These are phyloP conservation scores for Apophysomyces elegans DNA, from an alignment of 371 early-diverging fungal genomes.

Conservation along the genomic window DNA sequence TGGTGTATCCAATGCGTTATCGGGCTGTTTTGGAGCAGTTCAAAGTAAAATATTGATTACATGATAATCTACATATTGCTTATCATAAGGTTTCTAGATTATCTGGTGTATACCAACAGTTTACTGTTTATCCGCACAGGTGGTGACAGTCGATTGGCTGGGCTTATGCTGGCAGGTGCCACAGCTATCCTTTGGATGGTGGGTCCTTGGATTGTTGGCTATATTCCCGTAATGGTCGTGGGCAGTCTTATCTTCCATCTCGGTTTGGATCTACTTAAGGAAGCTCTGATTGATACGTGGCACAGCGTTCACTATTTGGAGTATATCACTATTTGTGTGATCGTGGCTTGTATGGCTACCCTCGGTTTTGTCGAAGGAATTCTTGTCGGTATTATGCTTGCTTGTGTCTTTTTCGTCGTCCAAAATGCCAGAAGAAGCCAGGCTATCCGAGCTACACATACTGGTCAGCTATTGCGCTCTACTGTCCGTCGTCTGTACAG, in stretches of 20 bases:
- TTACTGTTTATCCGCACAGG: constrained; percentile 91
- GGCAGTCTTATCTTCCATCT: constrained; percentile 94
- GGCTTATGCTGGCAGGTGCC: constrained; percentile 79
- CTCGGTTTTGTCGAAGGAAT: constrained; percentile 96
- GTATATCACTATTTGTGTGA: constrained; percentile 86
- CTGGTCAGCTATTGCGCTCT: constrained; percentile 81
- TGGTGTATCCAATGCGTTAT: constrained; percentile 85
- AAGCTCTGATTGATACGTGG: constrained; percentile 87
- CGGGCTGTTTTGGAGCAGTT: constrained; percentile 79
- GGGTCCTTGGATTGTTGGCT: constrained; percentile 87
- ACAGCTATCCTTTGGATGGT: constrained; percentile 81
- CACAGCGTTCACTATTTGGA: constrained; percentile 84
- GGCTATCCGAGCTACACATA: constrained; percentile 80
- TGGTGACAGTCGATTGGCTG: constrained; percentile 87
- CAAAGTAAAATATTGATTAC: constrained; percentile 64
- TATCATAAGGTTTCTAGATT: constrained; percentile 49
- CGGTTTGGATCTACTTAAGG: constrained; percentile 90
- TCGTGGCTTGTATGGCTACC: constrained; percentile 83
- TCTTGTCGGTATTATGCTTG: constrained; percentile 88
- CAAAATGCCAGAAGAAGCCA: constrained; percentile 76
- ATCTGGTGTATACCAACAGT: constrained; percentile 90
- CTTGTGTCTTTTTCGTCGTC: constrained; percentile 93
- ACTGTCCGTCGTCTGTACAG: constrained; percentile 89
- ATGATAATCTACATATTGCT: background rate
- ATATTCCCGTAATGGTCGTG: constrained; percentile 92